Conservation (phyloP, 2,329 filamentous ascomycete genomes). For the Chaetomium olivaceum region DNA sequence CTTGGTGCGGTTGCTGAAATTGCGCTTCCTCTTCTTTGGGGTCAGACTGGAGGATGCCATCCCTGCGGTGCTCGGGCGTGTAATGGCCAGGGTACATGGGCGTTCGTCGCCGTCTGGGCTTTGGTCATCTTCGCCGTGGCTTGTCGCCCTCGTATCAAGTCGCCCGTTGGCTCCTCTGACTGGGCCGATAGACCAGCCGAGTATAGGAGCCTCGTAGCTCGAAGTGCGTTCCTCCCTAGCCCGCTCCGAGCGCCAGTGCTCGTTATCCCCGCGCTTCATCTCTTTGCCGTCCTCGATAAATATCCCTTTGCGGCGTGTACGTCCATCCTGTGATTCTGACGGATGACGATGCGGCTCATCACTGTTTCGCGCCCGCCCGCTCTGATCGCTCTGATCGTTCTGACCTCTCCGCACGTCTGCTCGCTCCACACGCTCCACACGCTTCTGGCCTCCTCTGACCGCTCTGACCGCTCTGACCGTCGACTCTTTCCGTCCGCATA, state of each 20-base stretch:
- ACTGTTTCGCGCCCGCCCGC: slow-evolving; percentile 25
- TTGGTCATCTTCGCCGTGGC: slow-evolving; percentile 50
- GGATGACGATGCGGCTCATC: slow-evolving; percentile 26
- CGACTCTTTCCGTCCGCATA: slow-evolving; percentile 12
- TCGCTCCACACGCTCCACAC: background rate
- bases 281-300: slow-evolving; percentile 27
- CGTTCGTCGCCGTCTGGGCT: slow-evolving; percentile 57
- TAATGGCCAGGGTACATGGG: slow-evolving; percentile 47
- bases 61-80: slow-evolving; percentile 50
- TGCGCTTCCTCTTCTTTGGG: slow-evolving; percentile 72
- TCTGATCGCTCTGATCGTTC: slow-evolving; percentile 20
- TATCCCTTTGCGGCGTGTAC: slow-evolving; percentile 46
- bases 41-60: slow-evolving; percentile 56
- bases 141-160: slow-evolving; percentile 48
- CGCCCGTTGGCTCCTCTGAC: slow-evolving; percentile 52
- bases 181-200: slow-evolving; percentile 49
- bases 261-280: slow-evolving; percentile 38
- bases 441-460: background rate
- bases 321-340: slow-evolving; percentile 43
- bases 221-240: slow-evolving; percentile 49
- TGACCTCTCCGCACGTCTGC: slow-evolving; percentile 11
- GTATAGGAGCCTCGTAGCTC: slow-evolving; percentile 50
- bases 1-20: slow-evolving; percentile 94
- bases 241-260: slow-evolving; percentile 53
- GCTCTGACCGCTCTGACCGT: background rate